Conservation (phyloP, 1,139 yeast genomes). For the Pichia kudriavzevii region DNA sequence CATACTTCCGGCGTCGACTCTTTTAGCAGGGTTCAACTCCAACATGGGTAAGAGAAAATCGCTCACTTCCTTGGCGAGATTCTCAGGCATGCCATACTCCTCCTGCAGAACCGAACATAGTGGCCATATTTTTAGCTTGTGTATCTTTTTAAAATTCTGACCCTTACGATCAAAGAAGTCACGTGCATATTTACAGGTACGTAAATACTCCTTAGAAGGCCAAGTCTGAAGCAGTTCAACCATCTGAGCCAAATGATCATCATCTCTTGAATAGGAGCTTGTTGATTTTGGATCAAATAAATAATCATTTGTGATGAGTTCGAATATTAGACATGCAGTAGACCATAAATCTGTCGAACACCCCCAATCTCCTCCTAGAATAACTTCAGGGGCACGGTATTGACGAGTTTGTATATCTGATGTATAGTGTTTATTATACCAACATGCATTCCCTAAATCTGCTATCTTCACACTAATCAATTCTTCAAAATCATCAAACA, state of each 20-base stretch:
- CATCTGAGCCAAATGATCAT: conserved; percentile 70
- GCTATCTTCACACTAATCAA: conserved; percentile 54
- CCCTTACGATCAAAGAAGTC: conserved; percentile 39
- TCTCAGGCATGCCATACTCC: conserved; percentile 79
- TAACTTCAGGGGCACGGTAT: conserved; percentile 63
- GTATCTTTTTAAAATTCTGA: conserved; percentile 43
- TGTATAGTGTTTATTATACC: conserved; percentile 58
- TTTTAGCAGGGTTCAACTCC: conserved; percentile 51
- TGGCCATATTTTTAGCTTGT: conserved; percentile 59
- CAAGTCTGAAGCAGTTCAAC: conserved; percentile 56
- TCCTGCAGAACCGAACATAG: conserved; percentile 63
- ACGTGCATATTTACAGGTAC: conserved; percentile 44
- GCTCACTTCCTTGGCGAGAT: conserved; percentile 58
- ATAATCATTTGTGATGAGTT: conserved; percentile 68
- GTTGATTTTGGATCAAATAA: conserved; percentile 59
- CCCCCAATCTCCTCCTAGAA: conserved; percentile 62
- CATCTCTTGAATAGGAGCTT: conserved; percentile 50
- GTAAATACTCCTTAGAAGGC: conserved; percentile 37
- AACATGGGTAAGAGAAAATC: conserved; percentile 64
- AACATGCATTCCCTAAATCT: conserved; percentile 71
- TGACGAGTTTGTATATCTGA: conserved; percentile 72
- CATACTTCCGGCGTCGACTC: conserved; percentile 76
- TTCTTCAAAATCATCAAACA: conserved; percentile 25
- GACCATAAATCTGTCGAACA: conserved; percentile 75
- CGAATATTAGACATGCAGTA: conserved; percentile 62